phyloP scores from a whole-genome alignment of 306 rosid genomes.

The Inga laurina region DNA sequence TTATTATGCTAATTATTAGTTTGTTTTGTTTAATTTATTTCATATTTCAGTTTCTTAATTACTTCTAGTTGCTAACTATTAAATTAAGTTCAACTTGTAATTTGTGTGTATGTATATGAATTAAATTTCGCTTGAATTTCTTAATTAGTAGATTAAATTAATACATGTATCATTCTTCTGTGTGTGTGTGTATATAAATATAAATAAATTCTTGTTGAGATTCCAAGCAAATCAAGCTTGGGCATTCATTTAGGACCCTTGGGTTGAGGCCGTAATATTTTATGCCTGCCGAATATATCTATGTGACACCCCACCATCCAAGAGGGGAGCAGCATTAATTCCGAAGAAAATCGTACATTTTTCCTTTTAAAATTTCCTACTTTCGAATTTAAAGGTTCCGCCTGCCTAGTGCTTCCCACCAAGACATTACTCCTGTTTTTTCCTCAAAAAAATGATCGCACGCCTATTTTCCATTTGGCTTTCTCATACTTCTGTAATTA shows the following conservation, averaged over 20 bases:
- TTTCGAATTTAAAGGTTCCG: constrained; percentile 6
- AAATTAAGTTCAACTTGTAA: neutral
- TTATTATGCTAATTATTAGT: constrained; percentile 6
- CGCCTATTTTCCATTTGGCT: neutral
- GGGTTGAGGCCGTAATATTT: constrained; percentile 7
- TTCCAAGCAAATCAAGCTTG: constrained; percentile 9
- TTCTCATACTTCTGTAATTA: neutral
- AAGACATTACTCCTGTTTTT: neutral
- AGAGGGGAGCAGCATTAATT: constrained; percentile 22
- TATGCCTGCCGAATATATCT: constrained; percentile 25
- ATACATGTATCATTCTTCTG: neutral
- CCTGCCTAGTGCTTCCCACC: constrained; percentile 24
- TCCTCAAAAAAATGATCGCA: neutral
- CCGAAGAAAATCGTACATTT: constrained; percentile 14
- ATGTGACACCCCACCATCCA: constrained; percentile 18
- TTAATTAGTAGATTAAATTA: neutral
- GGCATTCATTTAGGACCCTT: constrained; percentile 10
- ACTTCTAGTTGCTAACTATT: neutral
- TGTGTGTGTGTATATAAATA: neutral
- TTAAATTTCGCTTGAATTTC: neutral
- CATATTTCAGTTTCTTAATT: neutral
- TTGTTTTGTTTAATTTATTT: constrained; percentile 25
- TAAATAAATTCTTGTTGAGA: constrained; percentile 12
- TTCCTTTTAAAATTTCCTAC: neutral
- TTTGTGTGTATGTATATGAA: neutral